Conservation (phyloP, 495 filamentous ascomycete species). For the Xylaria scruposa region DNA sequence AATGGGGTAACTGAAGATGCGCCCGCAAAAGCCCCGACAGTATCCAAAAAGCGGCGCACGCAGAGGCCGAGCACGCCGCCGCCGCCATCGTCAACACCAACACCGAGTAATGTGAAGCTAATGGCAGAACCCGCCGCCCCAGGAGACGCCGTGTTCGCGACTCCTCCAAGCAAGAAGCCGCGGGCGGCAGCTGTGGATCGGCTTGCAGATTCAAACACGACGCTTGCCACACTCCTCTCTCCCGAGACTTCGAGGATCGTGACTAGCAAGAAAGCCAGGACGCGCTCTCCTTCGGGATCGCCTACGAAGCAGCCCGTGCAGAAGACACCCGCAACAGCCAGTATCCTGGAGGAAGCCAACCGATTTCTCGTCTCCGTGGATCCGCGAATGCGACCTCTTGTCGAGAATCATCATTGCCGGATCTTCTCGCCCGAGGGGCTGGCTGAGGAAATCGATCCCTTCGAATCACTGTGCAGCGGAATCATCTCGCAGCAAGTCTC, state of each 20-base stretch:
- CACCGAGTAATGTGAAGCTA: conserved; percentile 44
- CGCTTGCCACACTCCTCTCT: conserved; percentile 80
- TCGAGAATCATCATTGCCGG: conserved; percentile 76
- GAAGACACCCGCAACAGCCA: conserved; percentile 59
- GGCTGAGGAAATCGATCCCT: conserved; percentile 85
- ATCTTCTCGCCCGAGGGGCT: conserved; percentile 84
- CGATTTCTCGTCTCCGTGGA: conserved; percentile 80
- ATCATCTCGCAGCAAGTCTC: conserved; percentile 98
- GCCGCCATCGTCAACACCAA: conserved; percentile 49
- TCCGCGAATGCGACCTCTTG: conserved; percentile 71
- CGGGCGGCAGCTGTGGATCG: conserved; percentile 49
- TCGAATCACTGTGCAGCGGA: conserved; percentile 77
- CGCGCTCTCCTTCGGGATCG: conserved; percentile 63
- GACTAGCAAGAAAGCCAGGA: conserved; percentile 55
- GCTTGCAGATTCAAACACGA: conserved; percentile 56
- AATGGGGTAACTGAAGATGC: not conserved
- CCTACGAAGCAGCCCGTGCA: conserved; percentile 42
- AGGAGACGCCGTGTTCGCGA: conserved; percentile 16
- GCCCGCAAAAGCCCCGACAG: conserved; percentile 33
- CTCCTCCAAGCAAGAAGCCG: conserved; percentile 39
- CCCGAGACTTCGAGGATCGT: conserved; percentile 76
- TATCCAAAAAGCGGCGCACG: conserved; percentile 43
- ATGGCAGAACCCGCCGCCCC: conserved; percentile 37
- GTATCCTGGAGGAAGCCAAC: conserved; percentile 77
- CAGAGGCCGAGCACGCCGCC: conserved; percentile 32